Conservation (phyloP, 2,329 filamentous ascomycete genomes). For the Colletotrichum lini region DNA sequence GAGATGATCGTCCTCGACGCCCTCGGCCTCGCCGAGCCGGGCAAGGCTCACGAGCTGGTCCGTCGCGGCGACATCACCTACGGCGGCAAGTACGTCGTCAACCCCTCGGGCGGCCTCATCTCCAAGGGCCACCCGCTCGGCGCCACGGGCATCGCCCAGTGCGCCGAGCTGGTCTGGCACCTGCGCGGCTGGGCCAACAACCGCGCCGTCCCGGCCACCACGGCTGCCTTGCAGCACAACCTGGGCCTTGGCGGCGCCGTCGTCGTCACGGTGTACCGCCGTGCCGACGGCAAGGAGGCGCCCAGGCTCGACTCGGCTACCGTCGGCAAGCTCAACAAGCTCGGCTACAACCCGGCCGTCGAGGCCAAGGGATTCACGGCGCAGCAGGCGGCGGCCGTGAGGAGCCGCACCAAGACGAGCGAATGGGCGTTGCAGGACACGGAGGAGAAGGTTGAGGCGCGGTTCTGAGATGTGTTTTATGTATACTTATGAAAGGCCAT, state of each 20-base stretch:
- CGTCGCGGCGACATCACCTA: constrained; percentile 92
- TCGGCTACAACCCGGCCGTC: constrained; percentile 94
- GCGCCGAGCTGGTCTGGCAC: constrained; percentile 95
- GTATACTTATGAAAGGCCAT: background rate
- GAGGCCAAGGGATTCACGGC: constrained; percentile 90
- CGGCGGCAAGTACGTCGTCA: constrained; percentile 86
- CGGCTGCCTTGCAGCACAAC: constrained; percentile 89
- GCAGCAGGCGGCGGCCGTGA: constrained; percentile 79
- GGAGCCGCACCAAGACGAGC: constrained; percentile 75
- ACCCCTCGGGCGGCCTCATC: constrained; percentile 94
- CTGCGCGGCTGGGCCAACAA: constrained; percentile 97
- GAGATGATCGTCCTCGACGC: constrained; percentile 94
- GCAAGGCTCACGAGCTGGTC: constrained; percentile 94
- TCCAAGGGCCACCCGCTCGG: constrained; percentile 96
- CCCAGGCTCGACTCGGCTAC: constrained; percentile 71
- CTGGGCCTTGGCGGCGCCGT: constrained; percentile 91
- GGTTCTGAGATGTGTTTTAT: constrained; percentile 48
- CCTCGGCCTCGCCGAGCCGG: constrained; percentile 81
- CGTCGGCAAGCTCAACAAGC: constrained; percentile 75
- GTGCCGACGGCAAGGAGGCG: constrained; percentile 81
- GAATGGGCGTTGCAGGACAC: constrained; percentile 84
- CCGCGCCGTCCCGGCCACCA: constrained; percentile 77
- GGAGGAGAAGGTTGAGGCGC: constrained; percentile 57
- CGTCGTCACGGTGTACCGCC: constrained; percentile 90
- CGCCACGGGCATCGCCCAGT: constrained; percentile 95